Base-by-base conservation (phyloP, 2,329 filamentous ascomycete genomes). In the Hawksworthiomyces lignivorus region DNA sequence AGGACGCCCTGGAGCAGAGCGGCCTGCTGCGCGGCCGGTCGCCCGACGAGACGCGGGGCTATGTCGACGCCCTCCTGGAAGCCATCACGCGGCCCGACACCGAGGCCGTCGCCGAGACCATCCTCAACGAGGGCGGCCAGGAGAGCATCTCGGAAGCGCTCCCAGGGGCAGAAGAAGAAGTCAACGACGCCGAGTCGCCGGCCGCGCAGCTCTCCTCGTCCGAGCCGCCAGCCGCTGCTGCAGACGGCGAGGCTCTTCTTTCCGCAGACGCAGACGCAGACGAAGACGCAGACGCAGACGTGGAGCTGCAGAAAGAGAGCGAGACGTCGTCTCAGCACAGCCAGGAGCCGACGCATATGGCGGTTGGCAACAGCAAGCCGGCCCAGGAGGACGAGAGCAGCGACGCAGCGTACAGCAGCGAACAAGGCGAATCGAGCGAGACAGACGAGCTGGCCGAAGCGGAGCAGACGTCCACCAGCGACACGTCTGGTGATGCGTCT, bases 1-100 rank as follows among this genome's bases (percentile, higher is more conserved):
- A 73, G 45, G 65, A 74, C 32, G 74, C 75, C 2, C 62, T 79
- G 2, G 65, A 72, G 44, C 67, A 74, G 53, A 75, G 70, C 44
- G 72, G 72, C 3, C 62, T 78, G 7, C 59, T 77, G 14, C 60
- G 59, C 17, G 64, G 61, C 12, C 67, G 63, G 39, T 65, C 67
- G 0, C 58, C 64, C 5, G 59, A 64, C 11, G 70, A 77, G 47
- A 65, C 62, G 15, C 63, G 65, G 11, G 58, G 59, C 12, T 73
- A 74, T 43, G 60, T 78, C 7, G 66, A 74, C 37, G 63, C 65
- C 3, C 61, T 79, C 20, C 62, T 77, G 4, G 62, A 66, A 31
- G 68, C 72, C 6, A 54, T 78, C 17, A 69, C 64, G 6, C 57
- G 50, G 19, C 28, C 40, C 11, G 48, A 49, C 19, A 50, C 38